Base-by-base conservation (phyloP, 108 stramenopile genomes). In the Cyclostephanos invisitatus region DNA sequence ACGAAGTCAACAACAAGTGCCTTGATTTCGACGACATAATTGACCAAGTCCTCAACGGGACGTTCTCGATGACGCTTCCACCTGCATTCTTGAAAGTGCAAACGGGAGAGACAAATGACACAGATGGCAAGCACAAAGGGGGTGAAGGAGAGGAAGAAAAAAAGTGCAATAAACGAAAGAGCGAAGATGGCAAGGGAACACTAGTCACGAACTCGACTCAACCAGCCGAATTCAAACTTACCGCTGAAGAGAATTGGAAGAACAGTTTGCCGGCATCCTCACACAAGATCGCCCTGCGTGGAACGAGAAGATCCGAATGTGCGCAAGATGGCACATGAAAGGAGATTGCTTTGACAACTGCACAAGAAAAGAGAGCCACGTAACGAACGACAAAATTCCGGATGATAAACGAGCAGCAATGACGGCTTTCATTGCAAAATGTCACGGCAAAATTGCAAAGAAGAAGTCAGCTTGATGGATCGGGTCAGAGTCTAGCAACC, bases 321-420 rank as follows among this genome's bases (percentile, higher is more conserved):
- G 53, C 53, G 53, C 53, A 0, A 24, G 53, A 10, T 54, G 22
- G 22, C 53, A 54, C 22, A 54, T 54, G 24, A 54, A 54, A 25
- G 22, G 53, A 54, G 53, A 54, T 20, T 54, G 53, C 53, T 54
- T 54, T 12, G 27, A 54, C 25, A 54, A 24, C 22, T 54, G 53
- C 14, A 8, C 9, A 11, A 2, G 51, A 7, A 24, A 20, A 14
- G 24, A 6, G 11, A 53, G 51, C 51, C 51, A 40, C 7, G 40
- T 11, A 40, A 11, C 10, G 9, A 40, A 40, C 7, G 7, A 11
- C 3, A 40, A 40, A 53, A 53, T 53, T 14, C 51, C 51, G 6
- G 17, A 18, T 8, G 14, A 53, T 5, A 53, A 53, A 53, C 20
- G 20, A 53, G 51, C 51, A 49, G 48, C 48, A 49, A 49, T 49